Evolutionary conservation across 345 rosid genomes (phyloP).

Genomic region (Eutrema japonicum): DNA sequence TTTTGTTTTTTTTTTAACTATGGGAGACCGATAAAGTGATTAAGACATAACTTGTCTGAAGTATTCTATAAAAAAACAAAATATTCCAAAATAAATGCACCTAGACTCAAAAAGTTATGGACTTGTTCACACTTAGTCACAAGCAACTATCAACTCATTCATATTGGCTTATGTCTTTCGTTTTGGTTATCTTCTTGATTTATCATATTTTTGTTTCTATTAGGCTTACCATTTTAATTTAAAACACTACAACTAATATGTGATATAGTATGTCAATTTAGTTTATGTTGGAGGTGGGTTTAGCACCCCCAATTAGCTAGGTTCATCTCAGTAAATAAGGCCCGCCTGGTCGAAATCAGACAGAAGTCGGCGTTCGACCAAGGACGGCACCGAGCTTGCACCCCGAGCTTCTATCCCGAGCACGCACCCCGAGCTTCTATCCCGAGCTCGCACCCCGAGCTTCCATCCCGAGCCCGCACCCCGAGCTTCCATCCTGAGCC

Average conservation of each 20-base stretch:
- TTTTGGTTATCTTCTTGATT: not conserved
- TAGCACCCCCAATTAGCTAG: too few relatives aligned
- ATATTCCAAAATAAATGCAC: constrained; percentile 55
- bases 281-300: too few relatives aligned
- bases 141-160: constrained; percentile 18
- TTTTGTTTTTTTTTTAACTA: constrained; percentile 12
- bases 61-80: constrained; percentile 40
- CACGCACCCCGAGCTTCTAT: too few relatives aligned
- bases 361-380: too few relatives aligned
- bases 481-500: too few relatives aligned
- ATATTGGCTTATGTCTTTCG: not conserved
- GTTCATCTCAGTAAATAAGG: too few relatives aligned
- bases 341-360: too few relatives aligned
- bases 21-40: constrained; percentile 61
- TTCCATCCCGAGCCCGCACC: too few relatives aligned
- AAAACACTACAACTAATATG: not conserved
- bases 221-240: constrained; percentile 1
- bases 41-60: constrained; percentile 59
- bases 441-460: too few relatives aligned
- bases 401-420: too few relatives aligned
- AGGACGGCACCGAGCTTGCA: too few relatives aligned
- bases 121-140: constrained; percentile 38
- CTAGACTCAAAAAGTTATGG: constrained; percentile 23
- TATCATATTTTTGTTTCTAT: not conserved
- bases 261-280: not conserved